Conservation (phyloP, 495 filamentous ascomycete genomes). For the Hamigera avellanea region DNA sequence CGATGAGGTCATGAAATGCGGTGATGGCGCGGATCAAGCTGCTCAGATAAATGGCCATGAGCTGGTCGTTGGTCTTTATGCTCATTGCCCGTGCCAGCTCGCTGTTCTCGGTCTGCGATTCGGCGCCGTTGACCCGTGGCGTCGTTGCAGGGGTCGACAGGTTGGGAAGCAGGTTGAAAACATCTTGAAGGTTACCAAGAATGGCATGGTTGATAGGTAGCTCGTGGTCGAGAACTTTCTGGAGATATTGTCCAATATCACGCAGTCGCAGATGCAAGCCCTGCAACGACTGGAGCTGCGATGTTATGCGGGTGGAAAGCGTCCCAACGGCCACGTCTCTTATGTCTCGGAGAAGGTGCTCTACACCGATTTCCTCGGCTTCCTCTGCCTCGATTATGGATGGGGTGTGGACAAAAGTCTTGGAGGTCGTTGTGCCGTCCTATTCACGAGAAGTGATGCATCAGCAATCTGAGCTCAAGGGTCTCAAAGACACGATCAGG, state of each 20-base stretch:
- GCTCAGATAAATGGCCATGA: conserved; percentile 95
- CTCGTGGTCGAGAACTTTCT: conserved; percentile 86
- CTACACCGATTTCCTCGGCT: conserved; percentile 96
- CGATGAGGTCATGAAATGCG: conserved; percentile 97
- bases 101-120: conserved; percentile 48
- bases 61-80: conserved; percentile 97
- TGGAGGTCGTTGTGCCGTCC: conserved; percentile 95
- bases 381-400: conserved; percentile 98
- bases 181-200: conserved; percentile 92
- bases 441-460: conserved; percentile 18
- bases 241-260: conserved; percentile 89
- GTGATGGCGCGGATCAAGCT: conserved; percentile 96
- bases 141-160: conserved; percentile 68
- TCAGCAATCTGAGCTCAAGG: no score
- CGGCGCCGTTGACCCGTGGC: conserved; percentile 34
- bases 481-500: not conserved
- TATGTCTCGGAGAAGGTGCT: conserved; percentile 96
- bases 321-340: conserved; percentile 95
- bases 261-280: conserved; percentile 89
- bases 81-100: conserved; percentile 93
- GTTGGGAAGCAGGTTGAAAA: conserved; percentile 97
- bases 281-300: conserved; percentile 94
- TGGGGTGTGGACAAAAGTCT: conserved; percentile 98
- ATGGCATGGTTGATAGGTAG: conserved; percentile 96
- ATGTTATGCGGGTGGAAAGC: conserved; percentile 94